phyloP scores from a whole-genome alignment of 169 alveolate genomes.

The Amoebophrya sp. region DNA sequence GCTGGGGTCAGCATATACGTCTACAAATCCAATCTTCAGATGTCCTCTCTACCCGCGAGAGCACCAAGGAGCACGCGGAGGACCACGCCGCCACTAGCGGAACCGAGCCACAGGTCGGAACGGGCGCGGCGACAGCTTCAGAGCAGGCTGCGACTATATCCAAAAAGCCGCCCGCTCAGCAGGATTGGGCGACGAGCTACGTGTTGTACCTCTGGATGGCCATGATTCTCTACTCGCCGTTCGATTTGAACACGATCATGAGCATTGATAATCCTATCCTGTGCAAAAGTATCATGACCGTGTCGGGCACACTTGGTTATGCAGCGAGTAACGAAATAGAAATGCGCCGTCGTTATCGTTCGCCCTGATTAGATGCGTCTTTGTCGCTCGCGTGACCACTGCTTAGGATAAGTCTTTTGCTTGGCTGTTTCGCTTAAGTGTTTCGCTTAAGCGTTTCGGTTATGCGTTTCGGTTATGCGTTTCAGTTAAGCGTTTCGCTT shows the following conservation, averaged over 20 bases:
- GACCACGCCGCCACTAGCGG: neutral
- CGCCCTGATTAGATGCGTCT: too few species aligned
- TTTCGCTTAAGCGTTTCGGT: too few species aligned
- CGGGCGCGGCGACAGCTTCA: neutral
- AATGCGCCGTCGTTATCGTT: too few species aligned
- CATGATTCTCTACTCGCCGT: neutral
- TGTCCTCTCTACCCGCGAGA: neutral
- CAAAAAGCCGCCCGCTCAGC: neutral
- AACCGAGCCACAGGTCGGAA: neutral
- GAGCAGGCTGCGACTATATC: neutral
- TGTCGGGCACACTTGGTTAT: too few species aligned
- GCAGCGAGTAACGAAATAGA: too few species aligned
- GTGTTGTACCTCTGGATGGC: neutral
- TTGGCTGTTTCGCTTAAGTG: too few species aligned
- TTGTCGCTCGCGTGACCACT: too few species aligned
- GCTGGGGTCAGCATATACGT: neutral
- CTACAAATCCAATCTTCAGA: neutral
- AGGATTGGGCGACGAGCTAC: neutral
- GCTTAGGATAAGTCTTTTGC: too few species aligned
- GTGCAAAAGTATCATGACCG: too few species aligned
- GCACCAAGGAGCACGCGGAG: neutral
- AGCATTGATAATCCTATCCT: too few species aligned
- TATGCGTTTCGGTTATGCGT: too few species aligned
- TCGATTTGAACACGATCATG: neutral
- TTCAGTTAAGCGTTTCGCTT: too few species aligned